Evolutionary conservation across 2,329 filamentous ascomycete genomes (phyloP).

Genomic region (Salinomyces thailandicus): DNA sequence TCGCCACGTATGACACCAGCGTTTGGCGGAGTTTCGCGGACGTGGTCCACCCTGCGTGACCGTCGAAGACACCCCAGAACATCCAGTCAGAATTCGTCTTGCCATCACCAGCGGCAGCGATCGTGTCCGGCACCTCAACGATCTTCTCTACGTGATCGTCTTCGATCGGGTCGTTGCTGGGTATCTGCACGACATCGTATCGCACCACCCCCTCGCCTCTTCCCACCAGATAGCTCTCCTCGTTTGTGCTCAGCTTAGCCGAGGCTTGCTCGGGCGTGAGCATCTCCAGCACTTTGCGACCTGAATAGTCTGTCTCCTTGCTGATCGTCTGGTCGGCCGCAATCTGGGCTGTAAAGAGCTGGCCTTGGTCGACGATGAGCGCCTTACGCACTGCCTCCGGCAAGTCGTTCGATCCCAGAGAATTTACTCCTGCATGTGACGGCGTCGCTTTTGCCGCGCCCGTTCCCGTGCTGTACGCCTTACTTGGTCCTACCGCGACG

Average conservation of each 20-base stretch:
- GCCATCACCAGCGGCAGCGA: constrained; percentile 45
- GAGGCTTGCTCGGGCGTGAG: constrained; percentile 89
- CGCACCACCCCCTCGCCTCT: constrained; percentile 83
- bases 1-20: constrained; percentile 82
- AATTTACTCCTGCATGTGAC: constrained; percentile 14
- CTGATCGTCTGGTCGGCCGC: constrained; percentile 76
- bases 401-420: constrained; percentile 25
- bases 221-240: constrained; percentile 85
- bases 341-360: constrained; percentile 79
- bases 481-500: constrained; percentile 19
- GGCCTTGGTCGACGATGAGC: constrained; percentile 78
- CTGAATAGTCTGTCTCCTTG: constrained; percentile 77
- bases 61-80: constrained; percentile 99
- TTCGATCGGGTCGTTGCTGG: constrained; percentile 95
- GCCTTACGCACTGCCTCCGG: constrained; percentile 53
- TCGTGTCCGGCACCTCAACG: constrained; percentile 66
- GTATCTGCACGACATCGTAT: constrained; percentile 88
- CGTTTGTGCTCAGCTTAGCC: constrained; percentile 74
- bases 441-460: constrained; percentile 13
- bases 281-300: constrained; percentile 87
- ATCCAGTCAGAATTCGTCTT: constrained; percentile 77
- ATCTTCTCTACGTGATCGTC: constrained; percentile 98
- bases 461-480: constrained; percentile 24
- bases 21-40: constrained; percentile 90
- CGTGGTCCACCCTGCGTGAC: constrained; percentile 96